phyloP scores from a whole-genome alignment of 805 yeast species.

The Naumovozyma dairenensis region DNA sequence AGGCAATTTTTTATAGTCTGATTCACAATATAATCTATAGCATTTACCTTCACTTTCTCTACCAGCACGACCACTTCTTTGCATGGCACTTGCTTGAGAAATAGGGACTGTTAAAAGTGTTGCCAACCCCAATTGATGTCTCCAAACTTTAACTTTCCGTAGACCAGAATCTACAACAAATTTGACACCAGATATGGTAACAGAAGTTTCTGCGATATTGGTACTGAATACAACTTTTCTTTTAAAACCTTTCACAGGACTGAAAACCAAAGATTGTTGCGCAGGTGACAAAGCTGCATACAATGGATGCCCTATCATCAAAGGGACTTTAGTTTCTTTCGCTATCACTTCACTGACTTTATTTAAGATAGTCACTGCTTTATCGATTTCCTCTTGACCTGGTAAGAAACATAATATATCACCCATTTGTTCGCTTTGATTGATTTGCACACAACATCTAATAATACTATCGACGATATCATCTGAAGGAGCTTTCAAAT shows the following conservation, averaged over 20 bases:
- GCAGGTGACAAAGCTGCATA: conserved; percentile 89
- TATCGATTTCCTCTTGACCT: conserved; percentile 96
- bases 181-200: conserved; percentile 89
- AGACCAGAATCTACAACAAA: conserved; percentile 90
- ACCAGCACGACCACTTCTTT: conserved; percentile 98
- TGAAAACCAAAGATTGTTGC: conserved; percentile 75
- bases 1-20: conserved; percentile 51
- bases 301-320: conserved; percentile 67
- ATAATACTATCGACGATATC: conserved; percentile 78
- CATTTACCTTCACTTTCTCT: conserved; percentile 92
- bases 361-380: conserved; percentile 53
- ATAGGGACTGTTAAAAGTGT: conserved; percentile 86
- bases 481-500: conserved; percentile 52
- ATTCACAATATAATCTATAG: conserved; percentile 71
- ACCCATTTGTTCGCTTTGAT: conserved; percentile 67
- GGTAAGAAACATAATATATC: conserved; percentile 89
- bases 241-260: conserved; percentile 48
- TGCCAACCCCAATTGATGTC: conserved; percentile 86
- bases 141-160: conserved; percentile 90
- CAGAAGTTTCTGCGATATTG: conserved; percentile 95
- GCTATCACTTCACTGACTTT: conserved; percentile 58
- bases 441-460: conserved; percentile 66
- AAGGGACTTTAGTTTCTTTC: conserved; percentile 51
- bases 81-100: conserved; percentile 89
- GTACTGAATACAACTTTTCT: conserved; percentile 88